Conservation (phyloP, 1,284 basidiomycete species). For the Ustilago nuda region DNA sequence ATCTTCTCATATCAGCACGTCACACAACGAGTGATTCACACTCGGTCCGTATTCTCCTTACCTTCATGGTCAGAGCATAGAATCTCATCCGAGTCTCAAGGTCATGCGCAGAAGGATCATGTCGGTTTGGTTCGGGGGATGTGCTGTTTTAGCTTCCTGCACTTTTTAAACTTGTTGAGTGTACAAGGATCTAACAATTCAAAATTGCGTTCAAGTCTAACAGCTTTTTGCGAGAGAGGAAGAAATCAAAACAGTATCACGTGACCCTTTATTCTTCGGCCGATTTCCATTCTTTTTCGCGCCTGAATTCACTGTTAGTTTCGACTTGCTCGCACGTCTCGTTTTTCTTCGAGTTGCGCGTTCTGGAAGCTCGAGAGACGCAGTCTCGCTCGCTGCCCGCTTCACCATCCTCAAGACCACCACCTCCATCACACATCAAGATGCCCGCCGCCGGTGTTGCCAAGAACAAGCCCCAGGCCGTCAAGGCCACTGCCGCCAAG, state of each 20-base stretch:
- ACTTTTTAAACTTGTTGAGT: neutral
- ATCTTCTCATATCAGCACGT: neutral
- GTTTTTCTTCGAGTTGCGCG: neutral
- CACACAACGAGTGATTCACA: neutral
- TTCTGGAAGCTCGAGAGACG: neutral
- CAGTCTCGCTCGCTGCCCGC: neutral
- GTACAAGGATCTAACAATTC: neutral
- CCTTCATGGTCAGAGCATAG: neutral
- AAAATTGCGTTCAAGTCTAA: neutral
- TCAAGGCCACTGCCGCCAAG: slow-evolving; percentile 91
- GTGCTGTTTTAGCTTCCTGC: neutral
- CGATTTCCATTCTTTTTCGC: neutral
- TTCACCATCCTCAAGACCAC: slow-evolving; percentile 17
- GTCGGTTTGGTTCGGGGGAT: slow-evolving; percentile 3
- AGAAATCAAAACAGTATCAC: neutral
- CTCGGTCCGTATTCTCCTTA: neutral
- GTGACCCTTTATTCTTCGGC: neutral
- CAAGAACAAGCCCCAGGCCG: slow-evolving; percentile 50
- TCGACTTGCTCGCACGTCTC: neutral
- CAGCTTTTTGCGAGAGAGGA: neutral
- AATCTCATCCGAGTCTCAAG: neutral
- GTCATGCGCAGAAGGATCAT: slow-evolving; percentile 2
- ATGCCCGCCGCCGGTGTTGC: slow-evolving; percentile 31
- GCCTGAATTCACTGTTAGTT: neutral
- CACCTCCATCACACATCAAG: slow-evolving; percentile 27